A percentile compares a stretch with the other conserved stretches of the same genome.
These are phyloP conservation scores for Azolla pinnata DNA, from an alignment of 75 land plant genomes.

Conservation along the genomic window DNA sequence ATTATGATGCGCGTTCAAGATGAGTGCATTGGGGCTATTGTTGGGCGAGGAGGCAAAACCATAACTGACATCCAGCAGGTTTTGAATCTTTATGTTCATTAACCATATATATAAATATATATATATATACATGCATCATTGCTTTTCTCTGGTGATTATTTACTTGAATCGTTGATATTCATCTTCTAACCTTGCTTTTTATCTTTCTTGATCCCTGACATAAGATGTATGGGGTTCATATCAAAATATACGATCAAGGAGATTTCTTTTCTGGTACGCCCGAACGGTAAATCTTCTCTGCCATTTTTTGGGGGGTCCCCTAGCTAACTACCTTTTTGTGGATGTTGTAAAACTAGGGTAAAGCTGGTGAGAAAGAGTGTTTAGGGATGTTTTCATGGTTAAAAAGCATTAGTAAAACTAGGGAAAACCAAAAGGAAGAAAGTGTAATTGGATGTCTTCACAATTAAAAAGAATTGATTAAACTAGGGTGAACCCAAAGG, in stretches of 20 bases:
- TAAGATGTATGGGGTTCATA: slow-evolving; percentile 77
- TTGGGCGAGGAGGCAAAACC: slow-evolving; percentile 22
- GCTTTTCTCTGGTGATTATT: background rate
- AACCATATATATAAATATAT: background rate
- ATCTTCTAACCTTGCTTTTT: background rate
- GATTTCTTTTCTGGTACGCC: slow-evolving; percentile 83
- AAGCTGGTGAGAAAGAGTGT: too few species aligned
- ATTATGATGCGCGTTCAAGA: slow-evolving; percentile 15
- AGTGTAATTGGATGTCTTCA: too few species aligned
- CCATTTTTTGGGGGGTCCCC: too few species aligned
- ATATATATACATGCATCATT: background rate
- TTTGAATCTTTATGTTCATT: background rate
- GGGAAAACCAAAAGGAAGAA: too few species aligned
- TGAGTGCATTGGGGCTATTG: slow-evolving; percentile 18
- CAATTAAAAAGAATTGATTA: too few species aligned
- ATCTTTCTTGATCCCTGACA: background rate
- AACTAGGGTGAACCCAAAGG: too few species aligned
- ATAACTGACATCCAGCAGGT: slow-evolving; percentile 22
- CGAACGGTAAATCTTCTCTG: slow-evolving; percentile 42
- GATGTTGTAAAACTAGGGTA: too few species aligned
- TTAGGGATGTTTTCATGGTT: background rate
- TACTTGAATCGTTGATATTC: background rate
- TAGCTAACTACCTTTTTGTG: too few species aligned
- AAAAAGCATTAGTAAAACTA: too few species aligned
- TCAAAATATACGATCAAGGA: slow-evolving; percentile 86